Conservation (phyloP, 2,329 filamentous ascomycete species). For the Exophiala lecanii-corni region DNA sequence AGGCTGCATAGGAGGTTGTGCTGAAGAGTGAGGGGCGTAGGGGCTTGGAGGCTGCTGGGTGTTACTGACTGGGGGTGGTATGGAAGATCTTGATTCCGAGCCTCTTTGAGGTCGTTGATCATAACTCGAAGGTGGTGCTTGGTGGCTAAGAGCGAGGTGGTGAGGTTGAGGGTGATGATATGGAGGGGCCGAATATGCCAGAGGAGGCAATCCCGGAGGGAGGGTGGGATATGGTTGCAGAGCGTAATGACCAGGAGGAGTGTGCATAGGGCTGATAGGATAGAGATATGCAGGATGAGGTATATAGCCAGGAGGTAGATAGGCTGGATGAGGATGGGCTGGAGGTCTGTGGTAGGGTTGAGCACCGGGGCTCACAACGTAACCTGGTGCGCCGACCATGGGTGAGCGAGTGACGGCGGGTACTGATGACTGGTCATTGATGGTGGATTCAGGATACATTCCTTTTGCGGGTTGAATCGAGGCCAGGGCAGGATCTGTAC, state of each 20-base stretch:
- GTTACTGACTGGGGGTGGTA: constrained; percentile 30
- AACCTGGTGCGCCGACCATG: constrained; percentile 53
- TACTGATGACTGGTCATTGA: constrained; percentile 76
- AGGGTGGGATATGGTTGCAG: constrained; percentile 19
- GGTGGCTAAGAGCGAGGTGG: constrained; percentile 15
- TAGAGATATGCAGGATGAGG: constrained; percentile 36
- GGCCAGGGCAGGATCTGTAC: constrained; percentile 71
- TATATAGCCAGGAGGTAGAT: constrained; percentile 30
- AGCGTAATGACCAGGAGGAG: constrained; percentile 35
- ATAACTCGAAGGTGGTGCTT: constrained; percentile 24
- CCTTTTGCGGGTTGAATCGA: constrained; percentile 84
- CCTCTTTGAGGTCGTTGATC: constrained; percentile 24
- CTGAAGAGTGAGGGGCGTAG: constrained; percentile 28
- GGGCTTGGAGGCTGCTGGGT: constrained; percentile 15
- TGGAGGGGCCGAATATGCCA: constrained; percentile 17
- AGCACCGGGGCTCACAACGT: constrained; percentile 49
- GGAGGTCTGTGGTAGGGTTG: constrained; percentile 50
- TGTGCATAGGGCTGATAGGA: constrained; percentile 42
- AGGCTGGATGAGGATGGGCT: constrained; percentile 35
- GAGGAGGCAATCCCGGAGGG: constrained; percentile 16
- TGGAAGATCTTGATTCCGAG: constrained; percentile 31
- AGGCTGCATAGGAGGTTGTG: constrained; percentile 33
- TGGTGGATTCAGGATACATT: constrained; percentile 94
- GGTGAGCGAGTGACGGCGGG: constrained; percentile 75
- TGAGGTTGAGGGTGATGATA: constrained; percentile 17